phyloP scores from a whole-genome alignment of 1,284 basidiomycete genomes.

The Jaminaea rosea region DNA sequence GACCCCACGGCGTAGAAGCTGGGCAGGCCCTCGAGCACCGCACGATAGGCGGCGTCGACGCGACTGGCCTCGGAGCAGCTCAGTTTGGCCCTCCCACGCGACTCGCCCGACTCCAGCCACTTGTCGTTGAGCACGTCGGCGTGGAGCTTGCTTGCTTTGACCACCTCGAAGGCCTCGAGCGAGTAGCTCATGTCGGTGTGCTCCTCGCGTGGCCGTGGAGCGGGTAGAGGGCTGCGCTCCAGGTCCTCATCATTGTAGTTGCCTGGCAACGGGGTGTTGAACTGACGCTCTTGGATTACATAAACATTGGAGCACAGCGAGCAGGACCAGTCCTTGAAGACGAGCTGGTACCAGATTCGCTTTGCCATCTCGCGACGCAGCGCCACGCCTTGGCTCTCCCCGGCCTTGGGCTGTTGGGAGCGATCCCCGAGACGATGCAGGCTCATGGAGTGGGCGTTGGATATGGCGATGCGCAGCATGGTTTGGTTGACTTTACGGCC shows the following conservation, averaged over 20 bases:
- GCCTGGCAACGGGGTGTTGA: constrained; percentile 42
- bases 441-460: constrained; percentile 40
- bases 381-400: constrained; percentile 20
- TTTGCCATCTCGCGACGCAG: constrained; percentile 38
- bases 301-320: constrained; percentile 19
- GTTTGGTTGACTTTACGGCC: constrained; percentile 11
- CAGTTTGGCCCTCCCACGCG: constrained; percentile 15
- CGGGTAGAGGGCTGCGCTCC: constrained; percentile 18
- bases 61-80: constrained; percentile 15
- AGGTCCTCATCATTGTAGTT: constrained; percentile 44
- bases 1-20: constrained; percentile 34
- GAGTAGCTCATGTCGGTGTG: constrained; percentile 40
- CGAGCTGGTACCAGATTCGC: constrained; percentile 41
- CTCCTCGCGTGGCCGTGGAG: constrained; percentile 22
- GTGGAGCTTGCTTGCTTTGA: constrained; percentile 26
- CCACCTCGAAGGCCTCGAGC: constrained; percentile 25
- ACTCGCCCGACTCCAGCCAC: constrained; percentile 7
- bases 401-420: constrained; percentile 23
- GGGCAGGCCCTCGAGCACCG: constrained; percentile 26
- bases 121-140: constrained; percentile 21
- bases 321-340: constrained; percentile 29
- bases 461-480: constrained; percentile 32
- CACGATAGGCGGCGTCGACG: constrained; percentile 28
- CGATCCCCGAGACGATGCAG: constrained; percentile 37
- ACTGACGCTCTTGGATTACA: constrained; percentile 28